phyloP scores from a whole-genome alignment of 2,329 filamentous ascomycete genomes.

The Sporothrix phasma region DNA sequence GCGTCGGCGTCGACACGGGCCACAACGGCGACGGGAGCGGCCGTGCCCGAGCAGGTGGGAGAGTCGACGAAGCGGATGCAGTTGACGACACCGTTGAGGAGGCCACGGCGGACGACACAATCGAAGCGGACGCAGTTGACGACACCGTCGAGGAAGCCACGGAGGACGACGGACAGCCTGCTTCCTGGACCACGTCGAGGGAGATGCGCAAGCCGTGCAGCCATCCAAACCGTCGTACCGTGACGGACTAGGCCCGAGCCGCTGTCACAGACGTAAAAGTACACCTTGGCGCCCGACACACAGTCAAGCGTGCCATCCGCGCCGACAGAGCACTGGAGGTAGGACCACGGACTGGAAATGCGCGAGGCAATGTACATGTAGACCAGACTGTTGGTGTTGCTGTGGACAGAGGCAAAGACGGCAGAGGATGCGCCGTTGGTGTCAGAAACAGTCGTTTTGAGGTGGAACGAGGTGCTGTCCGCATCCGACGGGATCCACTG shows the following conservation, averaged over 20 bases:
- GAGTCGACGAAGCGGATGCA: not conserved
- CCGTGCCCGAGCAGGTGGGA: not conserved
- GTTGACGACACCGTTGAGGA: not conserved
- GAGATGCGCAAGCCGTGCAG: not conserved
- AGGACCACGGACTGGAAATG: conserved; percentile 13
- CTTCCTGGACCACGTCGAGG: not conserved
- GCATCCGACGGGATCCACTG: not conserved
- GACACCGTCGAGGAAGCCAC: no score
- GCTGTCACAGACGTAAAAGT: not conserved
- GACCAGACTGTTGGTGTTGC: conserved; percentile 18
- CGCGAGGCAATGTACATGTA: conserved; percentile 15
- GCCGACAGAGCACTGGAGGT: conserved; percentile 6
- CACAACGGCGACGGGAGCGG: not conserved
- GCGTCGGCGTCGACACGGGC: not conserved
- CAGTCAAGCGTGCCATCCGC: not conserved
- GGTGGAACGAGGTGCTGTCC: not conserved
- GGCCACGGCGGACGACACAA: not conserved
- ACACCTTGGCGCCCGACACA: not conserved
- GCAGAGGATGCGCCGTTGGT: not conserved
- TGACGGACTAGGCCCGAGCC: not conserved
- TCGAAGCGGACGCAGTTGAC: no score
- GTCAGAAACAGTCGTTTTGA: not conserved
- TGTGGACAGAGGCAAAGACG: conserved; percentile 12
- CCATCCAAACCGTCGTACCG: not conserved
- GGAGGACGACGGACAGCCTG: not conserved